Evolutionary conservation across 352 stramenopile species (phyloP).

Genomic region (Peronosclerospora sorghi): DNA sequence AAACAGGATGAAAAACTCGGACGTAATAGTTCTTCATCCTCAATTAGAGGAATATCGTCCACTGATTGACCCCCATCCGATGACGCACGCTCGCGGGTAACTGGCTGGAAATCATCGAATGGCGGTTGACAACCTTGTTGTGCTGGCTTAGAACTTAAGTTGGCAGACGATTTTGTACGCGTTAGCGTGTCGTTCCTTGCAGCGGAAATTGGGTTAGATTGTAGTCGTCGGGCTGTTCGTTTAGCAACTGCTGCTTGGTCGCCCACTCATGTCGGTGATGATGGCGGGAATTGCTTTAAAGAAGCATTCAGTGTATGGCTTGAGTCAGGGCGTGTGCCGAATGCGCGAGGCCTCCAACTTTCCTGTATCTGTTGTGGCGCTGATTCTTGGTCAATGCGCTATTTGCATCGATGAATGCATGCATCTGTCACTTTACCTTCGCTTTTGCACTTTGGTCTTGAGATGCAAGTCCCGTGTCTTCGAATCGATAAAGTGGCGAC

Average conservation of each 20-base stretch:
- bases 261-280: conserved; percentile 6
- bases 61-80: conserved; percentile 5
- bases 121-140: conserved; percentile 1
- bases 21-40: conserved; percentile 4
- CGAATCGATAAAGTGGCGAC: conserved; percentile 8
- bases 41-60: conserved; percentile 1
- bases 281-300: conserved; percentile 2
- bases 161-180: conserved; percentile 8
- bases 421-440: no score
- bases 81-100: conserved; percentile 5
- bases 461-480: conserved; percentile 11
- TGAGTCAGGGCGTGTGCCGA: conserved; percentile 7
- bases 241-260: conserved; percentile 4
- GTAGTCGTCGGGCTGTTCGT: neutral
- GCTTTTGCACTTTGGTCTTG: no score
- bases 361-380: conserved; percentile 1
- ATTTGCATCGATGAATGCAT: no score
- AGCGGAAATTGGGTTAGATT: conserved; percentile 2
- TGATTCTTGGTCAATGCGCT: neutral
- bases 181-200: conserved; percentile 1
- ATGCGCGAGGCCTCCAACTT: conserved; percentile 10
- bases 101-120: conserved; percentile 3
- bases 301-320: neutral
- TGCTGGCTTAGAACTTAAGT: conserved; percentile 8
- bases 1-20: conserved; percentile 12